Conservation (phyloP, 441 rosid genomes). For the Populus hybrid region DNA sequence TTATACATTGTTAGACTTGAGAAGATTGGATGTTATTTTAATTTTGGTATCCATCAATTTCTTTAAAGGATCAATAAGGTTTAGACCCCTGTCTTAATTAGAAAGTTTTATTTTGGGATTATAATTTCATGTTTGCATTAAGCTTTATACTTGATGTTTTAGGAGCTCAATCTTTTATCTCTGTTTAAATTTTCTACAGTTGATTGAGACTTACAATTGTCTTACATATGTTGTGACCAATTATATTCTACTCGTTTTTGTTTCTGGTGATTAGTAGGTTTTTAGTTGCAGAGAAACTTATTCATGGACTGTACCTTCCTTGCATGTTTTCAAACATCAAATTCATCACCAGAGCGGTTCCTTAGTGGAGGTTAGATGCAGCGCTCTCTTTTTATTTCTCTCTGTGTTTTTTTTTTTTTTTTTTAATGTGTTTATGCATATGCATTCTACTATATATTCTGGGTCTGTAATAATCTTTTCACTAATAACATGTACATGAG, state of each 20-base stretch:
- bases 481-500: neutral
- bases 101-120: neutral
- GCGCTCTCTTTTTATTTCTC: neutral
- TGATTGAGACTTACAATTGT: neutral
- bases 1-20: neutral
- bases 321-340: conserved; percentile 43
- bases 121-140: neutral
- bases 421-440: neutral
- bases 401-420: neutral
- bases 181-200: neutral
- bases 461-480: neutral
- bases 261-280: conserved; percentile 75
- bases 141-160: neutral
- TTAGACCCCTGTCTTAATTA: neutral
- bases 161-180: no score
- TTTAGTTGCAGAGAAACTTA: conserved; percentile 51
- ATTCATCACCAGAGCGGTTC: conserved; percentile 81
- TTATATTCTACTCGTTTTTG: conserved; percentile 24
- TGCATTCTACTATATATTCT: no score
- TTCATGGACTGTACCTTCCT: conserved; percentile 42
- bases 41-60: neutral
- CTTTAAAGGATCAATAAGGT: neutral
- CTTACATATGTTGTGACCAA: conserved; percentile 9
- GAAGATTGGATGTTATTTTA: neutral
- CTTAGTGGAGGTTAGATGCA: conserved; percentile 54